Evolutionary conservation across 345 rosid species (phyloP).

Genomic region (Moricandia arvensis): DNA sequence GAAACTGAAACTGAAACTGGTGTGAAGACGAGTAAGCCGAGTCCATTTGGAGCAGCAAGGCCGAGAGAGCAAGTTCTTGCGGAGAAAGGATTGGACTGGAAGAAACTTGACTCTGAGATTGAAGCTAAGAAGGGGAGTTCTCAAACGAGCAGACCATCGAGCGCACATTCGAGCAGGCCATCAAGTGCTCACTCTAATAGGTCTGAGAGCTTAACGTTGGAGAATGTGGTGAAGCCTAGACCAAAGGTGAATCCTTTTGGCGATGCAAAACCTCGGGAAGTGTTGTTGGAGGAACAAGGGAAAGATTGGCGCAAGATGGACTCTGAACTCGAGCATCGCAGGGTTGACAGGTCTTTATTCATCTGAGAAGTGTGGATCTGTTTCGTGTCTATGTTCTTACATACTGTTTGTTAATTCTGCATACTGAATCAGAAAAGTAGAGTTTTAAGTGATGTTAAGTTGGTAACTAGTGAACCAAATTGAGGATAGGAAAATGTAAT

Average conservation of each 20-base stretch:
- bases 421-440: too few species aligned
- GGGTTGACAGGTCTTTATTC: constrained; percentile 57
- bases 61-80: constrained; percentile 93
- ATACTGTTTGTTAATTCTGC: too few species aligned
- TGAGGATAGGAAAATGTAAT: background rate
- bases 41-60: constrained; percentile 89
- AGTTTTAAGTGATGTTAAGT: background rate
- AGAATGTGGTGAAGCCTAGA: constrained; percentile 64
- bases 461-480: background rate
- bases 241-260: constrained; percentile 96
- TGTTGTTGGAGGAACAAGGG: constrained; percentile 84
- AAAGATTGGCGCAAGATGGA: constrained; percentile 94
- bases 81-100: constrained; percentile 94
- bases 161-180: constrained; percentile 91
- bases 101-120: constrained; percentile 70
- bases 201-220: constrained; percentile 66
- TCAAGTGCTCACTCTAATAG: constrained; percentile 80
- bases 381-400: background rate
- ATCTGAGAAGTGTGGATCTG: background rate
- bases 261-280: constrained; percentile 92
- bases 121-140: constrained; percentile 63
- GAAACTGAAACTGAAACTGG: constrained; percentile 33
- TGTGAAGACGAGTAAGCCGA: constrained; percentile 61
- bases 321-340: constrained; percentile 77
- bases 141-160: constrained; percentile 71